These are phyloP conservation scores for Monosporascus sp. DNA, from an alignment of 2,329 filamentous ascomycete species.

Conservation along the genomic window DNA sequence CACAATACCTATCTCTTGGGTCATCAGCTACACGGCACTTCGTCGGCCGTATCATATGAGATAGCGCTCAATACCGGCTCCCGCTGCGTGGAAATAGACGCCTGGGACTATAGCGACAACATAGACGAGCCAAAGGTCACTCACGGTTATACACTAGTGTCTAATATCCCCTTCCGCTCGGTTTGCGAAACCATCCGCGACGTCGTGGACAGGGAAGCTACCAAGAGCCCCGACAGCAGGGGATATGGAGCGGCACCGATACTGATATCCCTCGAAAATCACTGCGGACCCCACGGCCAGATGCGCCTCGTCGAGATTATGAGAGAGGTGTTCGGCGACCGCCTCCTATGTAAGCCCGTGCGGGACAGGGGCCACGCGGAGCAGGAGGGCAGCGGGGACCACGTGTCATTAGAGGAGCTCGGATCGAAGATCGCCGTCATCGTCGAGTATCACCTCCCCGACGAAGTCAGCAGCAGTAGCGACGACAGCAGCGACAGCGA, in stretches of 20 bases:
- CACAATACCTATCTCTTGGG: conserved; percentile 70
- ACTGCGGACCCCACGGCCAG: conserved; percentile 56
- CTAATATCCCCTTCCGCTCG: conserved; percentile 56
- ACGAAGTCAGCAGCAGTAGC: conserved; percentile 40
- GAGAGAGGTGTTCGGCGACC: conserved; percentile 55
- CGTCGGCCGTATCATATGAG: conserved; percentile 58
- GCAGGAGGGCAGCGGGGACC: conserved; percentile 43
- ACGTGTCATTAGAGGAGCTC: conserved; percentile 54
- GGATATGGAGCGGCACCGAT: conserved; percentile 48
- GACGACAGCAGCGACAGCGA: conserved; percentile 29
- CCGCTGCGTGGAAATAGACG: conserved; percentile 68
- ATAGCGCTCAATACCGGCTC: conserved; percentile 57
- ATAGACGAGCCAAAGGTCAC: conserved; percentile 63
- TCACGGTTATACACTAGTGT: conserved; percentile 64
- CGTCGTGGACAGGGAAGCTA: conserved; percentile 53
- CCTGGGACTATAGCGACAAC: conserved; percentile 60
- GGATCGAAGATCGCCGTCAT: conserved; percentile 61
- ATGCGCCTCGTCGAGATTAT: conserved; percentile 59
- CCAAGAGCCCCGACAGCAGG: conserved; percentile 31
- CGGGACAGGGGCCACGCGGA: conserved; percentile 50
- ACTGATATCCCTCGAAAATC: conserved; percentile 62
- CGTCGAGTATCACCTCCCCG: conserved; percentile 58
- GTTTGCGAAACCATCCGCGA: conserved; percentile 63
- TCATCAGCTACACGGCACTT: conserved; percentile 62
- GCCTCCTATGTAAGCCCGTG: conserved; percentile 53